Conservation (phyloP, 495 filamentous ascomycete genomes). For the Arthonia radiata region DNA sequence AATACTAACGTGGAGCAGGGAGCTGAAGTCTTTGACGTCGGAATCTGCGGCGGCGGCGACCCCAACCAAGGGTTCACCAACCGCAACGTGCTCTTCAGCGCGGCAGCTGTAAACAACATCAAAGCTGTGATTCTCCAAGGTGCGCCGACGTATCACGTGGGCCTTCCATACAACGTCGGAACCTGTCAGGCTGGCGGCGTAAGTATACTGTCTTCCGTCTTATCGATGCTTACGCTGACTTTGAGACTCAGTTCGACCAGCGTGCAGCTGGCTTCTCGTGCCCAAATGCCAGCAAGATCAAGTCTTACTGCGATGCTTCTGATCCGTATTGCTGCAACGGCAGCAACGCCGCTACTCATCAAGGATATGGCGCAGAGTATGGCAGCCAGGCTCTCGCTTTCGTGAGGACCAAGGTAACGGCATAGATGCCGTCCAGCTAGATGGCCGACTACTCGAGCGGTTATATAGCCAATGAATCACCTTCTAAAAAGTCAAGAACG, state of each 20-base stretch:
- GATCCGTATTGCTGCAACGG: constrained; percentile 43
- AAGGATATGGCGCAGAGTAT: constrained; percentile 45
- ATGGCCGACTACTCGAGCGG: too few relatives aligned
- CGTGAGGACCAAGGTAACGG: constrained; percentile 21
- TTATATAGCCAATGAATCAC: too few relatives aligned
- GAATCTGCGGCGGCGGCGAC: constrained; percentile 34
- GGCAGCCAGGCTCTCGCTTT: constrained; percentile 30
- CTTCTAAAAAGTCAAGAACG: too few relatives aligned
- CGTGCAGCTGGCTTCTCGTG: constrained; percentile 30
- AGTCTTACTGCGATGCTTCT: constrained; percentile 34
- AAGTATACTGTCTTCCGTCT: too few relatives aligned
- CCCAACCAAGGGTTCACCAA: constrained; percentile 23
- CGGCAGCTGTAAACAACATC: constrained; percentile 21
- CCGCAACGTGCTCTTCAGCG: constrained; percentile 20
- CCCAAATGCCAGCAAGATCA: constrained; percentile 24
- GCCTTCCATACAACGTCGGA: constrained; percentile 34
- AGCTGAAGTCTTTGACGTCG: constrained; percentile 37
- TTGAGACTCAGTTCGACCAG: constrained; percentile 21
- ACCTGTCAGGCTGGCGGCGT: constrained; percentile 28
- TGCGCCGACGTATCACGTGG: constrained; percentile 26
- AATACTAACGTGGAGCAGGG: constrained; percentile 17
- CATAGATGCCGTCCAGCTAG: constrained; percentile 4
- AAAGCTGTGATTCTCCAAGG: constrained; percentile 41
- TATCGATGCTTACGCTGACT: background rate
- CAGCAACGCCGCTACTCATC: constrained; percentile 24